These are phyloP conservation scores for Geotrichum candidum DNA, from an alignment of 1,139 yeast genomes.

Conservation along the genomic window DNA sequence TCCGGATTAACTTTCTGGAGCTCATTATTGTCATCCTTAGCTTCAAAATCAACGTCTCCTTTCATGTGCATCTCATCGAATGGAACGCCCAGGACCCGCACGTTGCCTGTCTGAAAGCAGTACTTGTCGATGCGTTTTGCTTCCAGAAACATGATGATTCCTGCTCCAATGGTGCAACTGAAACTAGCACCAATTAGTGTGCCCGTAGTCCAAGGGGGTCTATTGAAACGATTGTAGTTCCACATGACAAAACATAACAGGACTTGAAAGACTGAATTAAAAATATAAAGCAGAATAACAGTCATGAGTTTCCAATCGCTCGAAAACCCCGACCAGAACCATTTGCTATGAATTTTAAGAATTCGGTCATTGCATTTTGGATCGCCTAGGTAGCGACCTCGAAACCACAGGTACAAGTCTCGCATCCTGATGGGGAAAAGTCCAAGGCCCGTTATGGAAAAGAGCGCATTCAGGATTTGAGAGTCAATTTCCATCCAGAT, in stretches of 20 bases:
- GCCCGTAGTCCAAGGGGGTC: slow-evolving; percentile 25
- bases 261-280: slow-evolving; percentile 23
- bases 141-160: slow-evolving; percentile 17
- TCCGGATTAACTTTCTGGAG: not conserved
- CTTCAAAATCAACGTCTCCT: not conserved
- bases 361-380: slow-evolving; percentile 8
- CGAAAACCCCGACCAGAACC: slow-evolving; percentile 21
- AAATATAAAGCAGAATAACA: slow-evolving; percentile 20
- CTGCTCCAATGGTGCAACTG: slow-evolving; percentile 16
- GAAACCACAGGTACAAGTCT: slow-evolving; percentile 20
- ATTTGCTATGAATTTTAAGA: slow-evolving; percentile 16
- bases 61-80: not conserved
- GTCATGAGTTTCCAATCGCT: slow-evolving; percentile 19
- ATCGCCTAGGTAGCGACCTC: slow-evolving; percentile 18
- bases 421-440: slow-evolving; percentile 22
- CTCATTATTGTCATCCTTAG: not conserved
- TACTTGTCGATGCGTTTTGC: slow-evolving; percentile 13
- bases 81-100: slow-evolving; percentile 9
- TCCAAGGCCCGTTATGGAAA: slow-evolving; percentile 24
- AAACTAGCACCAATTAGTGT: slow-evolving; percentile 22
- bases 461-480: slow-evolving; percentile 23
- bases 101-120: slow-evolving; percentile 13
- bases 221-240: slow-evolving; percentile 22
- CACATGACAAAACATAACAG: slow-evolving; percentile 22
- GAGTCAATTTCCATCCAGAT: slow-evolving; percentile 26